Base-by-base conservation (phyloP, 192 early-diverging fungal genomes). In the Backusella sp. region DNA sequence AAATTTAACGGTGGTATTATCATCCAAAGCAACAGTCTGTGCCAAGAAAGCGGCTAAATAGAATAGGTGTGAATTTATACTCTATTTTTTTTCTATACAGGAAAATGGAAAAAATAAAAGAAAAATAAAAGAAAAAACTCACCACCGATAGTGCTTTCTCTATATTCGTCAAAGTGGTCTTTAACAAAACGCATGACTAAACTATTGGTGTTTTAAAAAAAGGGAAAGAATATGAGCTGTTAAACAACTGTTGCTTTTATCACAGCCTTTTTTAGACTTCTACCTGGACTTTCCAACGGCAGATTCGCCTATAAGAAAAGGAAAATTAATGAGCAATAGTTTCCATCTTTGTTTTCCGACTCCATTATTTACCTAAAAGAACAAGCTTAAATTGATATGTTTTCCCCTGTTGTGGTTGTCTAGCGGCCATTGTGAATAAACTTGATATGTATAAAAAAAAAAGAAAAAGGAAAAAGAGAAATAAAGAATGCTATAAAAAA, bases 351-450 rank as follows among this genome's bases (percentile, higher is more conserved):
- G 32, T 32, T 32, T 66, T 56, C 32, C 68, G 66, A 21, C 44
- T 62, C 7, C 7, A 34, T 11, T 59, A 59, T 73, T 74, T 86
- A 91, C 97, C 97, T 70, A 99, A 88, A 53, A 99, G 87, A 62
- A 99, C 97, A 62, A 99, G 92, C 77, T 98, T 99, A 79, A 97
- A 96, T 75, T 93, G 94, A 79, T 92, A 92, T 72, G 92, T 90
- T 76, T 94, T 96, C 66, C 86, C 86, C 80, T 78, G 74, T 68
- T 66, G 73, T 49, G 73, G 36, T 75, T 67, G 73, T 75, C 73
- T 75, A n/a, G 73, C 30, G n/a, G 77, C 66, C 77, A 78, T 78
- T 28, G 46, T 76, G 26, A 35, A 32, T 73, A 46, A 8, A 23
- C 6, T 53, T 46, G 21, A 41, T 9, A 52, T 44, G 32, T 32